A percentile compares a stretch with the other conserved stretches of the same genome.
Evolutionary conservation across 805 yeast species (phyloP).

Genomic region (Wickerhamiella musiphila): DNA sequence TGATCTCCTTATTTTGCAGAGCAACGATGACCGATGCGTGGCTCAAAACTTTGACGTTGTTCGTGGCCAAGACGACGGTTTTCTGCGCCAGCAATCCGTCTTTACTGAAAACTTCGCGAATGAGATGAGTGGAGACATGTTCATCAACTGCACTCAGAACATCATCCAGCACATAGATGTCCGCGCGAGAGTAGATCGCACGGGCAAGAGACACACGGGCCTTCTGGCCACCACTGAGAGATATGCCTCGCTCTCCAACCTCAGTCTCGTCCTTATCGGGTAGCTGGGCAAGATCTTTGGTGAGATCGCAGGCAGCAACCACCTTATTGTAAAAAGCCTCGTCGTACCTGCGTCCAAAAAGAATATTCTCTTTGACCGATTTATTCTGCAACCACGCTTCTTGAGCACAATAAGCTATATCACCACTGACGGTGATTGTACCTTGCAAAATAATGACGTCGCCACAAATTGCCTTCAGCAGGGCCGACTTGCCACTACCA

Average conservation of each 20-base stretch:
- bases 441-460: slow-evolving; percentile 60
- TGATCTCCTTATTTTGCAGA: slow-evolving; percentile 30
- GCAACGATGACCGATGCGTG: slow-evolving; percentile 52
- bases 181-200: slow-evolving; percentile 91
- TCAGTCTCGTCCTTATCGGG: slow-evolving; percentile 84
- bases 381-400: slow-evolving; percentile 89
- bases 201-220: slow-evolving; percentile 89
- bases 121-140: slow-evolving; percentile 80
- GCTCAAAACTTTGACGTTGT: slow-evolving; percentile 58
- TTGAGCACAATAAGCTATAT: slow-evolving; percentile 72
- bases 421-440: slow-evolving; percentile 45
- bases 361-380: slow-evolving; percentile 68
- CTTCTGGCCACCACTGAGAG: slow-evolving; percentile 94
- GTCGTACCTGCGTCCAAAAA: slow-evolving; percentile 78
- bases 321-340: slow-evolving; percentile 66
- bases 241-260: slow-evolving; percentile 95
- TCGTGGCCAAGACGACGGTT: slow-evolving; percentile 65
- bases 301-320: slow-evolving; percentile 73
- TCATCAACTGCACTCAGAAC: slow-evolving; percentile 94
- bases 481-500: slow-evolving; percentile 72
- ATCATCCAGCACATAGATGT: slow-evolving; percentile 78
- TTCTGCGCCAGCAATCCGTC: slow-evolving; percentile 53
- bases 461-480: slow-evolving; percentile 59
- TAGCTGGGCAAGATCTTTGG: slow-evolving; percentile 56
- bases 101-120: slow-evolving; percentile 58